Evolutionary conservation across 805 yeast species (phyloP), one percentile per base, ranked within the genome.

Genomic region (Hanseniaspora valbyensis): DNA sequence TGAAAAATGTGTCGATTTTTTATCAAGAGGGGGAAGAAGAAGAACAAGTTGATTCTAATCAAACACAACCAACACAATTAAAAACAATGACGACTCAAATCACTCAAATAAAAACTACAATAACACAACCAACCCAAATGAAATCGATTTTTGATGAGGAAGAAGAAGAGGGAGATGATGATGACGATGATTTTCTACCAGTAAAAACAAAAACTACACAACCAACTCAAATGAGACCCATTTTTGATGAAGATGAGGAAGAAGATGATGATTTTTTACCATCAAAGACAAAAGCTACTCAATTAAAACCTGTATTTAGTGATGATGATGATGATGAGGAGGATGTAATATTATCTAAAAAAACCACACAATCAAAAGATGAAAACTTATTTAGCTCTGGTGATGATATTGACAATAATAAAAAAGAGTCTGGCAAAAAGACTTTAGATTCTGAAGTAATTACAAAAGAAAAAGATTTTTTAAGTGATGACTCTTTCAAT

Each of bases 61-160:
- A n/a, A 25, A 26, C 41, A 9, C 49, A 44, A 21, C 21, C 42
- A 8, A 38, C 37, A 5, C 42, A 44, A 10, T 2, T 37, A 12
- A 25, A 25, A 36, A 7, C 39, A 5, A 8, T 4, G 8, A 13
- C n/a, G 34, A 5, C 7, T 32, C 34, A 13, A 32, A 8, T 5
- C 16, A n/a, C 7, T 5, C 6, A 32, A 32, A 14, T 32, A 9
- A 19, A 36, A 19, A 5, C 24, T 18, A 38, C 4, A 10, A 26
- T n/a, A 19, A 29, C 42, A 28, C 42, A 36, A 34, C 25, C 42
- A 4, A 30, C 50, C 19, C 50, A 50, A 34, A 9, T 34, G 18
- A 24, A 39, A 34, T 33, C 37, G 7, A 21, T 29, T 24, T 30
- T 46, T 32, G 44, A 46, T 18, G 39, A 46, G 2, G 26, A 18